A percentile compares a stretch with the other conserved stretches of the same genome.
These are phyloP conservation scores for Pseudohyphozyma bogoriensis DNA, from an alignment of 768 basidiomycete genomes.

Conservation along the genomic window DNA sequence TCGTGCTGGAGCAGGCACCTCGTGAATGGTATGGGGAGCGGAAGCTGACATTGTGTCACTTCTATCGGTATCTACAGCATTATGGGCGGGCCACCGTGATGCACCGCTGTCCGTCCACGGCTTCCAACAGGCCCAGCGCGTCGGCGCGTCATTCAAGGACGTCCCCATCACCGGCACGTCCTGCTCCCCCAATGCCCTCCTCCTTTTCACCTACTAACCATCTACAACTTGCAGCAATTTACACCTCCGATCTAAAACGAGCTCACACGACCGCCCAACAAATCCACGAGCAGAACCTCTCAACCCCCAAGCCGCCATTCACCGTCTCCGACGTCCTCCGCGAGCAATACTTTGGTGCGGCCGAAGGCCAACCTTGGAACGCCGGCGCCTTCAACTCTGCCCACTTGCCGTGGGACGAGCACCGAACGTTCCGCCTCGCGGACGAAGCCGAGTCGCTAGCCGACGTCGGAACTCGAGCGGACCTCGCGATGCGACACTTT, in stretches of 20 bases:
- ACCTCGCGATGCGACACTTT: conserved; percentile 38
- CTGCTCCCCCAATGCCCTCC: not conserved
- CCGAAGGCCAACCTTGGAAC: conserved; percentile 33
- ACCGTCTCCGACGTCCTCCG: conserved; percentile 37
- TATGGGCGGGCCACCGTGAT: conserved; percentile 28
- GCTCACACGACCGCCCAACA: conserved; percentile 39
- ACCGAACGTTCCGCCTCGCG: conserved; percentile 37
- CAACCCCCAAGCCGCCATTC: conserved; percentile 34
- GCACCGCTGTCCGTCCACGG: conserved; percentile 28
- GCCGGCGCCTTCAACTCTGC: conserved; percentile 12
- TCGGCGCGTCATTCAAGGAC: conserved; percentile 27
- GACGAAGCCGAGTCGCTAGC: conserved; percentile 39
- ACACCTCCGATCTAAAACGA: conserved; percentile 39
- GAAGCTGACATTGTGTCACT: no score
- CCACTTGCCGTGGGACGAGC: conserved; percentile 28
- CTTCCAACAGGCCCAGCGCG: conserved; percentile 19
- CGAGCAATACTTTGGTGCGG: conserved; percentile 43
- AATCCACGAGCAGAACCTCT: conserved; percentile 31
- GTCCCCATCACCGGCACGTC: conserved; percentile 26
- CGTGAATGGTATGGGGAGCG: no score
- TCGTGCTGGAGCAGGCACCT: no score
- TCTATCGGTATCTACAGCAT: not conserved
- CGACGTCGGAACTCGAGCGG: conserved; percentile 39
- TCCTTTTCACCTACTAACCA: conserved; percentile 31
- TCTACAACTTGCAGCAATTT: conserved; percentile 34